Evolutionary conservation across 2,329 filamentous ascomycete genomes (phyloP), one percentile per base, ranked within the genome.

Genomic region (Verticillium longisporum): DNA sequence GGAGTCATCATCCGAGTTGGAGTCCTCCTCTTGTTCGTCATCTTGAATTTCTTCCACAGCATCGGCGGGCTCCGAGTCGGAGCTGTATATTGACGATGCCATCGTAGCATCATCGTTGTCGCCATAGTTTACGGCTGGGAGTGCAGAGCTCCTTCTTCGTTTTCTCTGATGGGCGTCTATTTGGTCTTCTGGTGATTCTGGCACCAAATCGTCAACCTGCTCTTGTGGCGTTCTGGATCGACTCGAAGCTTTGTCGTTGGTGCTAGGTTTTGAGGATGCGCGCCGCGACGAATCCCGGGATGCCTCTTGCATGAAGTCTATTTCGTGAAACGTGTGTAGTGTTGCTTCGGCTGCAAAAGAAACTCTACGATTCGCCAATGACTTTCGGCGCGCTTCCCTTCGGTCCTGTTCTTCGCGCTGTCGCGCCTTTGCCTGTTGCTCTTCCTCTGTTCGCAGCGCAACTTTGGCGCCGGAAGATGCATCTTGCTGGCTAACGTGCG

Each of bases 301-400:
- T 7, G 88, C 90, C 1, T 97, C 93, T 70, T 93, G 92, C 71
- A 87, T 83, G 64, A 93, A 90, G 70, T 98, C 94, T 55, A 97
- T 86, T 61, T 95, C 93, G 70, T 98, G 93, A 83, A 96, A 98
- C 0, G 95, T 99, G 72, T 99, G 95, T 38, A 99, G 82, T 3
- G 95, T 99, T 13, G 95, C 95, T 76, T 99, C 95, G 1, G 95
- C 95, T 4, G 95, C 95, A 74, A 99, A 99, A 0, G 94, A 98
- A 37, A 99, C 95, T 70, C 95, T 87, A 69, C 95, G 87, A 72
- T 95, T 96, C 56, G 94, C 92, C 61, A 97, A 83, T 18, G 93
- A 97, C 73, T 98, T 98, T 67, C 95, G 85, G 65, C 95, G 88
- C 55, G 92, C 93, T 73, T 96, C 95, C 67, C 92, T 85, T 60